Evolutionary conservation across 805 yeast genomes (phyloP), one percentile per base, ranked within the genome.

Genomic region (Allodekkera sacchari): DNA sequence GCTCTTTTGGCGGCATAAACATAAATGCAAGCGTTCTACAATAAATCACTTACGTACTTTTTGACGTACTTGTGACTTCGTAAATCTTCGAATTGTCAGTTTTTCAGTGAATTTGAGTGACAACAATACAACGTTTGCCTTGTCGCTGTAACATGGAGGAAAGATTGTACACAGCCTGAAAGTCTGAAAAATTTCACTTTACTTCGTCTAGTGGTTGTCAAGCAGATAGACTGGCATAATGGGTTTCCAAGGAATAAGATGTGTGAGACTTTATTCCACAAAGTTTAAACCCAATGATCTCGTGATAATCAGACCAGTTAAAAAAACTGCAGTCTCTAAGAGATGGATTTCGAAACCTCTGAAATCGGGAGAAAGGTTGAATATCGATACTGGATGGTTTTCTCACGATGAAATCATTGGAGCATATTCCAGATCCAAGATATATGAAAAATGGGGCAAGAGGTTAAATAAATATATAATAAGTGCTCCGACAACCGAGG

Each of bases 401-500:
- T 31, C 33, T 4, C 73, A 66, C 41, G 53, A 55, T 6, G 59
- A 54, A 14, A 47, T 69, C 11, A 44, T 69, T 9, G 69, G 64
- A 2, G 28, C 52, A 5, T 38, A 44, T n/a, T 58, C 68, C 4
- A 47, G 68, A 25, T 44, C 53, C 2, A 41, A 57, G 12, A 42
- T 50, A 5, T 48, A 55, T 3, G 37, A 43, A 12, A 38, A 44
- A 3, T 22, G 37, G 9, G 39, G 37, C 10, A 39, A 33, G 18
- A 28, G 31, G 6, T 23, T 31, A 7, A 38, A 41, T 31, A 48
- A 57, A 27, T 64, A 55, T 37, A 50, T 61, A 7, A 51, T 56
- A 6, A 50, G 59, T 1, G 46, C 48, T 7, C 69, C 72, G 3
- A 56, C 68, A 0, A 46, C 66, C n/a, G 74, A 68, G 30, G 73